These are phyloP conservation scores for Yamadazyma paraphyllophila DNA, from an alignment of 805 yeast species.

Conservation along the genomic window DNA sequence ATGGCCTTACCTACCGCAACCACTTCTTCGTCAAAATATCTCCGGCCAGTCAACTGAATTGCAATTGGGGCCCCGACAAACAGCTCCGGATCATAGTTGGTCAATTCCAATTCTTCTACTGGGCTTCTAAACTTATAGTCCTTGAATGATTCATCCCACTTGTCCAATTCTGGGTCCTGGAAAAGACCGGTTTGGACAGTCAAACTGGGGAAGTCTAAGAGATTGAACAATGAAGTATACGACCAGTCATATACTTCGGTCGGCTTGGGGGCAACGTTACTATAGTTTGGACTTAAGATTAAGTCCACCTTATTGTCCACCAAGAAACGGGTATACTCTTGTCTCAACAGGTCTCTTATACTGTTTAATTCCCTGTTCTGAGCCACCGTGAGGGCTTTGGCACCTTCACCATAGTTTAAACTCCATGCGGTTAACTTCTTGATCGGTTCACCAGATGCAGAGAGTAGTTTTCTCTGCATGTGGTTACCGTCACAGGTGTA, in stretches of 20 bases:
- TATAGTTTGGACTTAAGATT: slow-evolving; percentile 65
- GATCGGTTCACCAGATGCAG: slow-evolving; percentile 68
- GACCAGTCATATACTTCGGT: slow-evolving; percentile 72
- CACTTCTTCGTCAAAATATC: slow-evolving; percentile 57
- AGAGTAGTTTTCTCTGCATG: slow-evolving; percentile 50
- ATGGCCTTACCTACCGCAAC: slow-evolving; percentile 46
- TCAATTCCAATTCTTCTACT: slow-evolving; percentile 49
- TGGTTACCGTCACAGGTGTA: slow-evolving; percentile 70
- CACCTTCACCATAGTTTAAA: slow-evolving; percentile 58
- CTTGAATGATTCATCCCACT: slow-evolving; percentile 37
- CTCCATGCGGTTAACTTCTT: slow-evolving; percentile 62
- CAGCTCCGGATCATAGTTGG: slow-evolving; percentile 45
- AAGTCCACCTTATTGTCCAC: slow-evolving; percentile 58
- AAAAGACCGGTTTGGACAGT: slow-evolving; percentile 59
- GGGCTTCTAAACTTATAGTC: slow-evolving; percentile 41
- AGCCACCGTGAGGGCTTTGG: slow-evolving; percentile 40
- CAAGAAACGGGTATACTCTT: slow-evolving; percentile 54
- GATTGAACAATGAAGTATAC: slow-evolving; percentile 71
- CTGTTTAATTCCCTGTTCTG: slow-evolving; percentile 57
- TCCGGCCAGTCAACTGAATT: slow-evolving; percentile 52
- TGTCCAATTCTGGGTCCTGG: slow-evolving; percentile 56
- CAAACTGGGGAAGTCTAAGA: slow-evolving; percentile 69
- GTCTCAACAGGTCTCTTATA: slow-evolving; percentile 57
- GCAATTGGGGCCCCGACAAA: slow-evolving; percentile 55
- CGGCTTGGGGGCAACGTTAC: slow-evolving; percentile 69